Evolutionary conservation across 768 basidiomycete genomes (phyloP).

Genomic region (Termitomyces bulborhizus): DNA sequence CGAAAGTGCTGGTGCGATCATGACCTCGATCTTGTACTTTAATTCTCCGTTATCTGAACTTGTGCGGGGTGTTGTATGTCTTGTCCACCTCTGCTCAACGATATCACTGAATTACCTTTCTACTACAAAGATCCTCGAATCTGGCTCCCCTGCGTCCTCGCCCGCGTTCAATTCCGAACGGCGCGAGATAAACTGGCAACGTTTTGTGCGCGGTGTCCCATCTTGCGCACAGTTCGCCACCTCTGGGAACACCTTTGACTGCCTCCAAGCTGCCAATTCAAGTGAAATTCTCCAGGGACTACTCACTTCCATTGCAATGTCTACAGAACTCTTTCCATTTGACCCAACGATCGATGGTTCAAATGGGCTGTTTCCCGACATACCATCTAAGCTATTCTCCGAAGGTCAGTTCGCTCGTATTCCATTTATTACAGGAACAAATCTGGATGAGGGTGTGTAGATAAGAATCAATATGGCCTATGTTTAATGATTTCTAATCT

Average conservation of each 20-base stretch:
- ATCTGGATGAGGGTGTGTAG: slow-evolving; percentile 37
- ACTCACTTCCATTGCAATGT: slow-evolving; percentile 13
- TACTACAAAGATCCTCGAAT: slow-evolving; percentile 34
- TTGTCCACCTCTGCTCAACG: background rate
- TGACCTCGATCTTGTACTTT: background rate
- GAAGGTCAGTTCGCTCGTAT: slow-evolving; percentile 28
- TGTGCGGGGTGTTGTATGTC: slow-evolving; percentile 26
- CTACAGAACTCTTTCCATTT: slow-evolving; percentile 26
- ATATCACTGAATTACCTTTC: background rate
- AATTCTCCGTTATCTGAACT: background rate
- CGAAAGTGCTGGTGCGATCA: background rate
- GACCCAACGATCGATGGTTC: slow-evolving; percentile 35
- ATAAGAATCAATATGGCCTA: background rate
- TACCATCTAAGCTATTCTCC: slow-evolving; percentile 26
- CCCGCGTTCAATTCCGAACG: slow-evolving; percentile 22
- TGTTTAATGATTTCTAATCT: background rate
- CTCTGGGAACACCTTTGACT: slow-evolving; percentile 25
- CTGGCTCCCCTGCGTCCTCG: slow-evolving; percentile 29
- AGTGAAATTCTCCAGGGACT: slow-evolving; percentile 24
- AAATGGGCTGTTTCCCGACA: slow-evolving; percentile 30
- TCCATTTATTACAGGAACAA: slow-evolving; percentile 39
- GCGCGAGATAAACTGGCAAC: slow-evolving; percentile 22
- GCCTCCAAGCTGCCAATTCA: slow-evolving; percentile 22
- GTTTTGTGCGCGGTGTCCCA: slow-evolving; percentile 22
- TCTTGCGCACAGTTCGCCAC: slow-evolving; percentile 18